phyloP scores from a whole-genome alignment of 106 monocot genomes.

The Platanthera guangdongensis region DNA sequence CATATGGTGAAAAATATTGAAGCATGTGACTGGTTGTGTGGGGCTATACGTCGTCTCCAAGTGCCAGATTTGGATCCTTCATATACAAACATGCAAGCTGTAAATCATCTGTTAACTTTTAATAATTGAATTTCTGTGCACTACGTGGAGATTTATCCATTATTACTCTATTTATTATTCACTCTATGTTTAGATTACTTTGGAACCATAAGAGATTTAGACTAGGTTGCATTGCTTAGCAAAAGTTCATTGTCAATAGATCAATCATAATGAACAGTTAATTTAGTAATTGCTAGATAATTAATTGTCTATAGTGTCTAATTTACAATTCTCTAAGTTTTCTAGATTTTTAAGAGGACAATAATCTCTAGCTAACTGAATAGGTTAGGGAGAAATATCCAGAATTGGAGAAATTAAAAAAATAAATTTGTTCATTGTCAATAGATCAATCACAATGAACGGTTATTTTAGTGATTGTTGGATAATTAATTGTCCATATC shows the following conservation, averaged over 20 bases:
- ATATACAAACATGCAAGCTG: conserved; percentile 81
- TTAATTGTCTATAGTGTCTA: no score
- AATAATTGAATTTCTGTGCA: not conserved
- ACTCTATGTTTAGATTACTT: not conserved
- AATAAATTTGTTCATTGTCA: conserved; percentile 37
- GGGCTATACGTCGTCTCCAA: conserved; percentile 58
- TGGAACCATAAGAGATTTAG: not conserved
- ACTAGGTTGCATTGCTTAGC: not conserved
- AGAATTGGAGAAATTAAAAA: conserved; percentile 63
- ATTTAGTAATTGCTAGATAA: no score
- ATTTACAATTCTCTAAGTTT: not conserved
- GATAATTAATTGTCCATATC: not conserved
- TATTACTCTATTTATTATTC: not conserved
- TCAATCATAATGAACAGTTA: not conserved
- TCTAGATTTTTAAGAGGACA: not conserved
- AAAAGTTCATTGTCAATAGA: not conserved
- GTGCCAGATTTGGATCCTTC: conserved; percentile 59
- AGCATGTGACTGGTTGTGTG: conserved; percentile 94
- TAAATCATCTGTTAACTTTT: conserved; percentile 21
- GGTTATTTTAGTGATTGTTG: not conserved
- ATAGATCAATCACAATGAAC: not conserved
- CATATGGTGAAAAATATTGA: conserved; percentile 76
- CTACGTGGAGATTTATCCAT: not conserved
- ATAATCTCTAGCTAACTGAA: not conserved
- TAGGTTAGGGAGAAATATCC: conserved; percentile 85